Evolutionary conservation across 1,284 basidiomycete species (phyloP).

Genomic region (Meripilus lineatus): DNA sequence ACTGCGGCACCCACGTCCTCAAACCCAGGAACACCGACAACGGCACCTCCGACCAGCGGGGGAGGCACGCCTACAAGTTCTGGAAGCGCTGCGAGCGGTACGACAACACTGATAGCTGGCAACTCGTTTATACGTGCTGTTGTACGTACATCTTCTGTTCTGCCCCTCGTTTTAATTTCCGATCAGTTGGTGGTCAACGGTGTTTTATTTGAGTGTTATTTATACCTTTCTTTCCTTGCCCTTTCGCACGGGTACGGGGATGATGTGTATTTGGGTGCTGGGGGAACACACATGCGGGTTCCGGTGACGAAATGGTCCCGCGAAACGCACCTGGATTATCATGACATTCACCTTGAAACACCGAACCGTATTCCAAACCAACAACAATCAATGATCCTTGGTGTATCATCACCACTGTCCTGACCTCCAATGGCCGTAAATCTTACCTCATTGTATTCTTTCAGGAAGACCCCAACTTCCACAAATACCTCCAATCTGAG

Average conservation of each 20-base stretch:
- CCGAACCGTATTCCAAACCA: no score
- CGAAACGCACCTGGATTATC: no score
- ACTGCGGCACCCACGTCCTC: slow-evolving; percentile 17
- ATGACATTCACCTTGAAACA: no score
- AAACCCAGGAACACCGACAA: slow-evolving; percentile 1
- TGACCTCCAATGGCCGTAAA: no score
- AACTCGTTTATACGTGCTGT: slow-evolving; percentile 60
- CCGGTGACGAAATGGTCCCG: no score
- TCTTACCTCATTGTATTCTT: neutral
- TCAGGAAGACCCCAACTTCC: slow-evolving; percentile 60
- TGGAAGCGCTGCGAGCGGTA: slow-evolving; percentile 32
- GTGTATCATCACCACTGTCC: no score
- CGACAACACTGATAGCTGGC: slow-evolving; percentile 43
- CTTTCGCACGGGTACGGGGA: neutral
- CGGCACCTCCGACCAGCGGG: slow-evolving; percentile 15
- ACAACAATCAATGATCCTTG: no score
- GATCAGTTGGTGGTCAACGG: no score
- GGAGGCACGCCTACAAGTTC: slow-evolving; percentile 25
- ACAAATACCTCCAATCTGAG: slow-evolving; percentile 56
- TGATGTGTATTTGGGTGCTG: neutral
- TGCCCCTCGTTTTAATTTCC: neutral
- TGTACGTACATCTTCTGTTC: slow-evolving; percentile 29
- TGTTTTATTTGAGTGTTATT: neutral
- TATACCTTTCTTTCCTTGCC: neutral
- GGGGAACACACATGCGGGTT: neutral